Evolutionary conservation across 805 yeast species (phyloP), one percentile per base, ranked within the genome.

Genomic region (Hanseniaspora hatyaiensis): DNA sequence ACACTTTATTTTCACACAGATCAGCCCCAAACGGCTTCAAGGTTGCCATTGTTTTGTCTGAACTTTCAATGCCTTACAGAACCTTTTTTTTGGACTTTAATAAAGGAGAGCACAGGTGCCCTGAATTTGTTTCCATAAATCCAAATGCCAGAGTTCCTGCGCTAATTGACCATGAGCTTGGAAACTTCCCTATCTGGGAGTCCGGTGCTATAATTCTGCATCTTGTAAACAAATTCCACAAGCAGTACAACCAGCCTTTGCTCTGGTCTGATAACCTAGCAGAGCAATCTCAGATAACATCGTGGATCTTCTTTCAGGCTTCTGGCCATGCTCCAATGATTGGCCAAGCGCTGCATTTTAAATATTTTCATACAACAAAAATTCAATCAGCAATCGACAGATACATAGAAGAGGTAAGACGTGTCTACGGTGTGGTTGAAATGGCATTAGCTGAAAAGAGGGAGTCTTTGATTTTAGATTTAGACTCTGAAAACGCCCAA

Each of bases 291-390:
- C 89, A 82, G 61, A 85, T 88, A 50, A 73, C 77, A 51, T 76
- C 87, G 6, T 88, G 96, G 96, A 70, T 89, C 32, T 88, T 85
- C 59, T 88, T 88, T 70, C 97, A 88, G 65, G 86, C 96, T 2
- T 82, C 94, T 4, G 96, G 97, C 6, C 96, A 87, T 61, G 95
- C 96, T 0, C 96, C 96, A n/a, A 88, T 88, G 95, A 83, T 88
- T 56, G 96, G 96, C 16, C 96, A 88, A 65, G 96, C 96, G 8
- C 71, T 89, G 55, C 96, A 89, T 67, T 89, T 88, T 68, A 73
- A 88, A 58, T 86, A 84, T 62, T 86, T 88, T 70, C 96, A 88
- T 61, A 75, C 88, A 6, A 80, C 80, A 52, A 79, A 79, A 47
- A 86, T 88, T 2, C 86, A 89, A 16, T 75, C 86, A 50, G 96